Conservation (phyloP, 352 stramenopile genomes). For the Phytophthora boehmeriae region DNA sequence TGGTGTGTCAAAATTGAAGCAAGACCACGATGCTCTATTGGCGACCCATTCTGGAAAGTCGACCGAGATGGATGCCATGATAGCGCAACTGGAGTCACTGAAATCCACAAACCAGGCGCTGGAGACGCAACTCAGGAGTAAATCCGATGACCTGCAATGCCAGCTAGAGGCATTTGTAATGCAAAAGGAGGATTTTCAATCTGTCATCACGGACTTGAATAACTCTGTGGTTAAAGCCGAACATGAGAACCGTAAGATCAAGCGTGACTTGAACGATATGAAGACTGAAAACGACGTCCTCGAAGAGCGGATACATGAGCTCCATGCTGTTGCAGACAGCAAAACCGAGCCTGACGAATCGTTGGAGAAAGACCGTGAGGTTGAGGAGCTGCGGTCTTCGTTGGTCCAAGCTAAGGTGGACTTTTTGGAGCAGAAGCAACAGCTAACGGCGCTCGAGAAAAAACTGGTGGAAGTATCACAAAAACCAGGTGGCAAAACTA, state of each 20-base stretch:
- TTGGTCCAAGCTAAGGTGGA: slow-evolving; percentile 65
- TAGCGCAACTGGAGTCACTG: slow-evolving; percentile 36
- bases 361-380: slow-evolving; percentile 56
- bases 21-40: slow-evolving; percentile 58
- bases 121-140: slow-evolving; percentile 28
- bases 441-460: slow-evolving; percentile 58
- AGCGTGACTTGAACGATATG: slow-evolving; percentile 46
- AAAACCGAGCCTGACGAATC: slow-evolving; percentile 46
- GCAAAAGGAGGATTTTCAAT: slow-evolving; percentile 47
- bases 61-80: slow-evolving; percentile 34
- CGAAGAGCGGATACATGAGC: slow-evolving; percentile 58
- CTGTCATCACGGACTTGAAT: slow-evolving; percentile 27
- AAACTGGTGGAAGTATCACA: slow-evolving; percentile 59
- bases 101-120: slow-evolving; percentile 35
- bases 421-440: slow-evolving; percentile 58
- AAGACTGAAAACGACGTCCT: slow-evolving; percentile 66
- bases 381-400: slow-evolving; percentile 59
- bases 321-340: slow-evolving; percentile 38
- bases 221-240: slow-evolving; percentile 19
- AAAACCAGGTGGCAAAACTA: slow-evolving; percentile 31
- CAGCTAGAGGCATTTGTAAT: slow-evolving; percentile 38
- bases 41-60: slow-evolving; percentile 40
- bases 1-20: slow-evolving; percentile 57
- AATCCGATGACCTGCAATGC: slow-evolving; percentile 21
- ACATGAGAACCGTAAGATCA: slow-evolving; percentile 36